Base-by-base conservation (phyloP, 2,329 filamentous ascomycete species). In the Talaromyces sp. region DNA sequence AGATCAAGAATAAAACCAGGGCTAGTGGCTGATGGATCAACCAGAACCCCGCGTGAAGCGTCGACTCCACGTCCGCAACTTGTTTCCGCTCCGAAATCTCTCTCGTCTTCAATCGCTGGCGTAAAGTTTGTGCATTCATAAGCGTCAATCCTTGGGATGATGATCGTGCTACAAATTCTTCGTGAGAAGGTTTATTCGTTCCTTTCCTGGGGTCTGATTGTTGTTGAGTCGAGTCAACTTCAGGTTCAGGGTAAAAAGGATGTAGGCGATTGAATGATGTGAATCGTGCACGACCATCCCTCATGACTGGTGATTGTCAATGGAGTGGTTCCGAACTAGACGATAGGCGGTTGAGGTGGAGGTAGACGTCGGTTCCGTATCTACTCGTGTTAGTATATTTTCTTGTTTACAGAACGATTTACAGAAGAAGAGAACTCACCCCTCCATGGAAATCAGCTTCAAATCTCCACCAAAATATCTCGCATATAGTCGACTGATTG, bases 381-480 rank as follows among this genome's bases (percentile, higher is more conserved):
- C 94, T 97, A 72, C 56, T 38, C 10, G 31, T 59, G 63, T 67
- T 73, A 58, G 73, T 17, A 59, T 27, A 15, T 29, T 13, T 25
- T 17, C 19, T 22, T 22, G n/a, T 36, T 36, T 25, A n/a, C n/a
- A 58, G n/a, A 43, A 13, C 22, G 27, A n/a, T n/a, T n/a, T n/a
- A n/a, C n/a, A n/a, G n/a, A n/a, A n/a, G n/a, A 53, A 63, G 60
- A n/a, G 6, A 43, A 73, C 91, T 84, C 83, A 97, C 92, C 95
- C 95, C 84, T 99, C 95, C 95, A 99, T 99, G 77, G 93, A 97
- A 74, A 99, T 99, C 77, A 99, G 80, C 80, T 98, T 98, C 73
- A 99, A 78, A 78, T 99, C 95, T 66, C 95, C 95, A 67, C 95
- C 95, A 81, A 99, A 99, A 81, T 99, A 99, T 70, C 95, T 85